Percentiles rank a stretch among this genome's conserved stretches.
Conservation (phyloP, 805 yeast genomes). For the Candida jianshihensis region DNA sequence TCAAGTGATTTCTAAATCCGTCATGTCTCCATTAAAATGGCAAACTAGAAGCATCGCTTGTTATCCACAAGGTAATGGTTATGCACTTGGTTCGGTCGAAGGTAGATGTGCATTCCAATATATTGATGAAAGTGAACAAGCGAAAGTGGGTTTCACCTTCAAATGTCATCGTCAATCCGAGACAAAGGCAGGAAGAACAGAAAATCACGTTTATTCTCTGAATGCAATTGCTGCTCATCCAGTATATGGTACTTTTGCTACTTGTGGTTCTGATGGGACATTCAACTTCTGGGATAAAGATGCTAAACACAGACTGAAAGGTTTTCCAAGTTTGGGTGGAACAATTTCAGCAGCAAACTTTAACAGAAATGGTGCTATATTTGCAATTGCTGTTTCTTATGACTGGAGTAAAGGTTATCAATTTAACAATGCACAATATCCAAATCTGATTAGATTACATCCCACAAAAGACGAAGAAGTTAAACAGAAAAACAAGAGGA, state of each 20-base stretch:
- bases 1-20: constrained; percentile 66
- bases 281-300: constrained; percentile 96
- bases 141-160: constrained; percentile 74
- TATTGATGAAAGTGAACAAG: constrained; percentile 70
- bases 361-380: constrained; percentile 74
- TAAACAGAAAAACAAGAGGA: constrained; percentile 40
- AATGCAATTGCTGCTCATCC: constrained; percentile 86
- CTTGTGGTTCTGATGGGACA: constrained; percentile 93
- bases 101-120: constrained; percentile 95
- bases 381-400: constrained; percentile 88
- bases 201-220: constrained; percentile 68
- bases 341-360: constrained; percentile 74
- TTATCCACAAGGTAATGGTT: constrained; percentile 89
- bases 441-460: constrained; percentile 74
- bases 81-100: constrained; percentile 87
- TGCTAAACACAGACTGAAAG: constrained; percentile 78
- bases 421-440: constrained; percentile 67
- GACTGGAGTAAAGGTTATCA: constrained; percentile 94
- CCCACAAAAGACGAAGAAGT: constrained; percentile 82
- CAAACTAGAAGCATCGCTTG: constrained; percentile 82
- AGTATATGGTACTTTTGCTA: constrained; percentile 79
- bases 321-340: constrained; percentile 59
- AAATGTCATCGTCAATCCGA: constrained; percentile 84
- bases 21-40: constrained; percentile 75
- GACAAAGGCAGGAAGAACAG: constrained; percentile 42